These are phyloP conservation scores for Blastobotrys chiropterorum DNA, from an alignment of 805 yeast species.

Conservation along the genomic window DNA sequence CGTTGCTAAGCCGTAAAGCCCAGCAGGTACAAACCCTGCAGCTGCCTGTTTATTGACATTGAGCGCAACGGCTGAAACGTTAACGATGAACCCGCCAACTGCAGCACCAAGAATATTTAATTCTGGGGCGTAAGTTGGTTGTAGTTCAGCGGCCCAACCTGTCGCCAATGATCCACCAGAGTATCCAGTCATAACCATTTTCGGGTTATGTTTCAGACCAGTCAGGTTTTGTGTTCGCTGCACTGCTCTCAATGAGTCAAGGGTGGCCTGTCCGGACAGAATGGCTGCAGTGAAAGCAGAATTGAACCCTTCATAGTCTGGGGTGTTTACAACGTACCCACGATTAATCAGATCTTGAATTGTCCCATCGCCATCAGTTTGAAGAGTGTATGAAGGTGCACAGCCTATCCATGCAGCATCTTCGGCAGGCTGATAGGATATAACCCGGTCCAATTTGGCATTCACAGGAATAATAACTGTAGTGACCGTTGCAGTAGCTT, in stretches of 20 bases:
- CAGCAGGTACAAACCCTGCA: constrained; percentile 23
- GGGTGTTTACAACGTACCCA: constrained; percentile 14
- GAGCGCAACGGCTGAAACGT: constrained; percentile 18
- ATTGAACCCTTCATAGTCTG: constrained; percentile 20
- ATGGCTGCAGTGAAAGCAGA: constrained; percentile 18
- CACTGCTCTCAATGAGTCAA: constrained; percentile 28
- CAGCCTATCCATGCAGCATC: constrained; percentile 25
- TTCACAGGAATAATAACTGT: constrained; percentile 23
- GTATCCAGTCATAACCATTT: constrained; percentile 23
- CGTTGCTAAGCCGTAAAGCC: constrained; percentile 20
- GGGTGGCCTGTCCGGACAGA: constrained; percentile 23
- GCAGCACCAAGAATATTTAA: constrained; percentile 24
- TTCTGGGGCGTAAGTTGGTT: constrained; percentile 24
- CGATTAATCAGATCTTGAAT: constrained; percentile 11
- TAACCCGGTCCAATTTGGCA: constrained; percentile 11
- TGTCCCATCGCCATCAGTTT: constrained; percentile 9
- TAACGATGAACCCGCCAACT: constrained; percentile 24
- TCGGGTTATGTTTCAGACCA: constrained; percentile 13
- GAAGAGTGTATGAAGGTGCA: constrained; percentile 25
- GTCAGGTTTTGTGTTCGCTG: constrained; percentile 10
- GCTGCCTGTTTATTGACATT: constrained; percentile 15
- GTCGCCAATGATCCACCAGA: constrained; percentile 27
- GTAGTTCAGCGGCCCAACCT: constrained; percentile 25
- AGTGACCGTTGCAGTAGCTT: constrained; percentile 25
- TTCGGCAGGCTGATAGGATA: constrained; percentile 27